phyloP scores from a whole-genome alignment of 2,329 filamentous ascomycete species.

The Pseudogymnoascus sp. region DNA sequence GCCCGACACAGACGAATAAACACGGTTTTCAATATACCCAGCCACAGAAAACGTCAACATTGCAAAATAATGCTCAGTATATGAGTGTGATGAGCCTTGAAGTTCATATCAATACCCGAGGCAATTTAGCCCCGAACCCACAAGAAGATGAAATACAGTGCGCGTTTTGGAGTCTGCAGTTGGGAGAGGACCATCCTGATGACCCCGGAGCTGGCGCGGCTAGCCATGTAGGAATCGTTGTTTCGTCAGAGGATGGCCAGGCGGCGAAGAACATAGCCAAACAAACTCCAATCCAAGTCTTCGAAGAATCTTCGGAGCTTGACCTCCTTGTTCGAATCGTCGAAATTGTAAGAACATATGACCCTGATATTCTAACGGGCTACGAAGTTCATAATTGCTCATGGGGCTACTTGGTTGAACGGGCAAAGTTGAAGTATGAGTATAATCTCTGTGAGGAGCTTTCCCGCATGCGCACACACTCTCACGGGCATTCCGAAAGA shows the following conservation, averaged over 20 bases:
- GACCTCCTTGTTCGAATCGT: conserved; percentile 81
- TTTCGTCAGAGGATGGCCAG: conserved; percentile 56
- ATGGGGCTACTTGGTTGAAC: conserved; percentile 93
- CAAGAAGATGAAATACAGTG: conserved; percentile 83
- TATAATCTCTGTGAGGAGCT: conserved; percentile 88
- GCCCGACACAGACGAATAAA: conserved; percentile 73
- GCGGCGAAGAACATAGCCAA: conserved; percentile 56
- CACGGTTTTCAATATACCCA: conserved; percentile 84
- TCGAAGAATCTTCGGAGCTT: conserved; percentile 71
- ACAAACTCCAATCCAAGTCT: conserved; percentile 56
- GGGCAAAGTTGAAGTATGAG: conserved; percentile 78
- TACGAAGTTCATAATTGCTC: conserved; percentile 91
- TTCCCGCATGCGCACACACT: conserved; percentile 77
- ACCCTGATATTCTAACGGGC: conserved; percentile 89
- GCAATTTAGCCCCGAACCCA: conserved; percentile 75
- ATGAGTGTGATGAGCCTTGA: conserved; percentile 97
- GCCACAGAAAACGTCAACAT: conserved; percentile 63
- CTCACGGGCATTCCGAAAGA: conserved; percentile 47
- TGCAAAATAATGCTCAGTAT: conserved; percentile 79
- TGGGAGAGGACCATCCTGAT: conserved; percentile 55
- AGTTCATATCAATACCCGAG: conserved; percentile 82
- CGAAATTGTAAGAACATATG: conserved; percentile 72
- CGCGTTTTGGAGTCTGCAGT: conserved; percentile 84
- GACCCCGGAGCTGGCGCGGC: conserved; percentile 41
- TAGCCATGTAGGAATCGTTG: conserved; percentile 61